Percentiles rank a stretch among this genome's conserved stretches.
Conservation (phyloP, 192 early-diverging fungal genomes). For the Entomortierella beljakovae region DNA sequence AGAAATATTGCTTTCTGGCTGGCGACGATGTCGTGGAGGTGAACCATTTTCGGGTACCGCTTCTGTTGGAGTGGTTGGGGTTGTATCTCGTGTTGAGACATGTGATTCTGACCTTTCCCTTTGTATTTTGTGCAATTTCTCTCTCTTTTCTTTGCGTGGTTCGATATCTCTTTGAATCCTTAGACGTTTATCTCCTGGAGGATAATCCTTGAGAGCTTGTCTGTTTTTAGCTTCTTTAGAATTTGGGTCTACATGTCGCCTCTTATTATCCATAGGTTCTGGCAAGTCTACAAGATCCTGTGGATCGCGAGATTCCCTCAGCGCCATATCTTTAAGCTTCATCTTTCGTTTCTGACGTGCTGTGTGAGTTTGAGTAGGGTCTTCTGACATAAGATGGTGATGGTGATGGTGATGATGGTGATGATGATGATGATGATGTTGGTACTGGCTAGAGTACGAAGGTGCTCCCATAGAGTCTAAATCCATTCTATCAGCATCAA, state of each 20-base stretch:
- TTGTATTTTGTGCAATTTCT: slow-evolving; percentile 9
- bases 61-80: slow-evolving; percentile 33
- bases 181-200: slow-evolving; percentile 15
- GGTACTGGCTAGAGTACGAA: neutral
- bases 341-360: slow-evolving; percentile 41
- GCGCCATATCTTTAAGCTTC: slow-evolving; percentile 49
- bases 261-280: slow-evolving; percentile 21
- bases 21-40: slow-evolving; percentile 10
- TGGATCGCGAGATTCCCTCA: slow-evolving; percentile 46
- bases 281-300: slow-evolving; percentile 26
- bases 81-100: slow-evolving; percentile 35
- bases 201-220: slow-evolving; percentile 2
- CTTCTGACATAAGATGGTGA: slow-evolving; percentile 19
- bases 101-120: slow-evolving; percentile 41
- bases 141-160: slow-evolving; percentile 15
- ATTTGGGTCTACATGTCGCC: slow-evolving; percentile 10
- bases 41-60: slow-evolving; percentile 1
- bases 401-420: slow-evolving; percentile 48
- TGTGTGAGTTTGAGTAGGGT: slow-evolving; percentile 3
- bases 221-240: slow-evolving; percentile 22
- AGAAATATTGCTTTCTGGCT: slow-evolving; percentile 11
- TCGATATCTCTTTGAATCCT: slow-evolving; percentile 13
- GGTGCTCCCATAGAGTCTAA: slow-evolving; percentile 15
- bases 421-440: slow-evolving; percentile 43
- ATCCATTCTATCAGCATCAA: slow-evolving; percentile 20